phyloP scores from a whole-genome alignment of 148 eudicot species.

The Cornus controversa region DNA sequence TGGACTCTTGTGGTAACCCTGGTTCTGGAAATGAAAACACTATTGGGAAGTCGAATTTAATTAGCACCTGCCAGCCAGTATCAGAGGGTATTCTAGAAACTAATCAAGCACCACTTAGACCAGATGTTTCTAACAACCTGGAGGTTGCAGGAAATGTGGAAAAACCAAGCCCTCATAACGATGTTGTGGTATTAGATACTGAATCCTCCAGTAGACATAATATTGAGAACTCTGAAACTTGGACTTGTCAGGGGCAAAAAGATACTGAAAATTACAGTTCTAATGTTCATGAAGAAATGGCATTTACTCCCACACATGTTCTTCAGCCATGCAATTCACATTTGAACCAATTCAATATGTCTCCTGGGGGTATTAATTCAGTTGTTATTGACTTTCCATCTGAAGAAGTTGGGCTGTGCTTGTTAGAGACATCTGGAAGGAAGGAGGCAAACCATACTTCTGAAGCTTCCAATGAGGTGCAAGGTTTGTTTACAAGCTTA shows the following conservation, averaged over 20 bases:
- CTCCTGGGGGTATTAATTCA: constrained; percentile 23
- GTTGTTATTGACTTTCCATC: constrained; percentile 27
- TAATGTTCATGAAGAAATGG: not conserved
- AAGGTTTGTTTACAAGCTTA: constrained; percentile 42
- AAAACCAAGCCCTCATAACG: constrained; percentile 7
- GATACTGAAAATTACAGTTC: not conserved
- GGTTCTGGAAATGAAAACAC: constrained; percentile 9
- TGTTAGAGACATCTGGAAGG: constrained; percentile 21
- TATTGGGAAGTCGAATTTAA: constrained; percentile 20
- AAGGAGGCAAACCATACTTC: constrained; percentile 29
- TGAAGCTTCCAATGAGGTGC: constrained; percentile 25
- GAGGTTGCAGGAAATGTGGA: constrained; percentile 23
- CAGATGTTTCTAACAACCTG: constrained; percentile 19
- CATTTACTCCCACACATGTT: constrained; percentile 20
- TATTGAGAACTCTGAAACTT: constrained; percentile 24
- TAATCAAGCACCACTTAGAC: not conserved
- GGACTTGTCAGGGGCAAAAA: constrained; percentile 21
- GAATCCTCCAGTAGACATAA: constrained; percentile 19
- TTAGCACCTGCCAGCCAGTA: constrained; percentile 16
- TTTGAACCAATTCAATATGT: constrained; percentile 15
- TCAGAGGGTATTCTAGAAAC: constrained; percentile 19
- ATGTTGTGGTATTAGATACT: constrained; percentile 7
- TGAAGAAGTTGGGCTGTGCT: constrained; percentile 14
- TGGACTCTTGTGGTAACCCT: constrained; percentile 20
- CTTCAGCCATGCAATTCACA: constrained; percentile 56